A percentile compares a stretch with the other conserved stretches of the same genome.
These are phyloP conservation scores for Rhodotorula glutinis DNA, from an alignment of 1,284 basidiomycete genomes.

Conservation along the genomic window DNA sequence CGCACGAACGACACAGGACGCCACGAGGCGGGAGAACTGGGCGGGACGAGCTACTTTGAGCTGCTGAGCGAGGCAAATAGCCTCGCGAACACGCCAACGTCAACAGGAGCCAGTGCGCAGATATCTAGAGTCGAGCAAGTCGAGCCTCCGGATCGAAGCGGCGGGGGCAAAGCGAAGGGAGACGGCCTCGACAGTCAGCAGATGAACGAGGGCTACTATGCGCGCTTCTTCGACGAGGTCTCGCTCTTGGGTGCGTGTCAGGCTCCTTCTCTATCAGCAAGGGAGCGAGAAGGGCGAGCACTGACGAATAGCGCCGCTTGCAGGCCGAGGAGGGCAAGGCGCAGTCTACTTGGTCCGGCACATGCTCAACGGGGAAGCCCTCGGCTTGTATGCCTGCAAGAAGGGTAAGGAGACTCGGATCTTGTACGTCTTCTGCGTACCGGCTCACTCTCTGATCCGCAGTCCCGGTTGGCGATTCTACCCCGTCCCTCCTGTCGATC, in stretches of 20 bases:
- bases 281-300: too few relatives aligned
- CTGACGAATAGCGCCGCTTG: neutral
- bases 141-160: too few relatives aligned
- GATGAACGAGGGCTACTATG: conserved; percentile 41
- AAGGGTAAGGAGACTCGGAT: too few relatives aligned
- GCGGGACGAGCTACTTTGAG: conserved; percentile 18
- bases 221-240: conserved; percentile 40
- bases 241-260: conserved; percentile 26
- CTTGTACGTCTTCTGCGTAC: too few relatives aligned
- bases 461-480: conserved; percentile 39
- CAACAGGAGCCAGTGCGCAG: conserved; percentile 10
- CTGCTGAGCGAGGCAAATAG: conserved; percentile 33
- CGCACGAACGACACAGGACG: neutral
- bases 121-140: neutral
- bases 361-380: conserved; percentile 41
- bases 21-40: too few relatives aligned
- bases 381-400: conserved; percentile 43
- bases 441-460: neutral
- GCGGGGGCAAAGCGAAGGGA: neutral
- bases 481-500: conserved; percentile 27
- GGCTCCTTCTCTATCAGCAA: too few relatives aligned
- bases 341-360: conserved; percentile 41
- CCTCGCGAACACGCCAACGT: conserved; percentile 14
- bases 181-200: conserved; percentile 18
- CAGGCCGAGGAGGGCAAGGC: conserved; percentile 36